Conservation (phyloP, 306 rosid genomes). For the peach (Prunus persica) region Prunus_persica_NCBIv2 NC_034012.1:3241501-3242000, state of each 20-base stretch:
- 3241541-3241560: no score
- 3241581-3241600: no score
- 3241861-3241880: slow-evolving; percentile 30
- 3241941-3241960: not conserved
- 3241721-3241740: not conserved
- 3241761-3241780: no score
- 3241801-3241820: not conserved
- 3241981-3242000: not conserved
- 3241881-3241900: slow-evolving; percentile 36
- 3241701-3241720: not conserved
- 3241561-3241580: no score
- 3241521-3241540: no score
- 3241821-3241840: not conserved
- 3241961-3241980: not conserved
- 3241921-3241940: not conserved
- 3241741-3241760: no score
- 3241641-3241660: not conserved
- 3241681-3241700: not conserved
- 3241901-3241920: not conserved
- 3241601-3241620: no score
- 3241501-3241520: no score
- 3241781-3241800: no score
- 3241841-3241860: not conserved
- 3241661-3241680: not conserved
- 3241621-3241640: not conserved